Conservation (phyloP, 169 alveolate genomes). For the Plasmodium blacklocki region DNA sequence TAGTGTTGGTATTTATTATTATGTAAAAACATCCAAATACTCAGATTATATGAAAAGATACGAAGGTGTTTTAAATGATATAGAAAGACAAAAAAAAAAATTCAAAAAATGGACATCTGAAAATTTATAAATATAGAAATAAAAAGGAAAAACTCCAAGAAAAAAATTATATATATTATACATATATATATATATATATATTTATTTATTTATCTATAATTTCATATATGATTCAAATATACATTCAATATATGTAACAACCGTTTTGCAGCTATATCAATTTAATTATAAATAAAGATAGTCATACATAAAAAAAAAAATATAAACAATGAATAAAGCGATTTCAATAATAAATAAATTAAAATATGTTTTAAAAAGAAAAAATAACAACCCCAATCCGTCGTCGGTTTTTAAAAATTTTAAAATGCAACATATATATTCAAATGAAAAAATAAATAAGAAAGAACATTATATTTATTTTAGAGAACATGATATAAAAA, state of each 20-base stretch:
- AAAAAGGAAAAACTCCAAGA: neutral
- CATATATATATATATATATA: neutral
- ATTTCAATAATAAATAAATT: constrained; percentile 35
- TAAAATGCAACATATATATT: constrained; percentile 63
- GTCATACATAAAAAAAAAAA: constrained; percentile 15
- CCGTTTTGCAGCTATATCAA: too few relatives aligned
- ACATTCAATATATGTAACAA: too few relatives aligned
- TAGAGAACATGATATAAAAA: constrained; percentile 71
- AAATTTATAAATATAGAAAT: constrained; percentile 32
- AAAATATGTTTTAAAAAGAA: constrained; percentile 14
- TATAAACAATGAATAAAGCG: constrained; percentile 24
- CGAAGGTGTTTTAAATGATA: constrained; percentile 74
- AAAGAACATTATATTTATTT: constrained; percentile 73
- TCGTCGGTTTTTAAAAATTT: constrained; percentile 65
- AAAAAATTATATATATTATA: too few relatives aligned
- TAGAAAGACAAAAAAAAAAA: constrained; percentile 75
- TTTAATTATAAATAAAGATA: too few relatives aligned
- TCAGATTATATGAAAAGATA: constrained; percentile 65
- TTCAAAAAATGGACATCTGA: constrained; percentile 71
- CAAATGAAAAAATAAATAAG: constrained; percentile 64
- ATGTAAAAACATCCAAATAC: constrained; percentile 55
- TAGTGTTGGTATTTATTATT: constrained; percentile 69
- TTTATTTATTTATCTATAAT: neutral
- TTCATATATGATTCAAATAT: neutral
- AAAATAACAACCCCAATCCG: constrained; percentile 5